Evolutionary conservation across 495 filamentous ascomycete genomes (phyloP), one percentile per base, ranked within the genome.

Genomic region (Aspergillus coremiiformis): DNA sequence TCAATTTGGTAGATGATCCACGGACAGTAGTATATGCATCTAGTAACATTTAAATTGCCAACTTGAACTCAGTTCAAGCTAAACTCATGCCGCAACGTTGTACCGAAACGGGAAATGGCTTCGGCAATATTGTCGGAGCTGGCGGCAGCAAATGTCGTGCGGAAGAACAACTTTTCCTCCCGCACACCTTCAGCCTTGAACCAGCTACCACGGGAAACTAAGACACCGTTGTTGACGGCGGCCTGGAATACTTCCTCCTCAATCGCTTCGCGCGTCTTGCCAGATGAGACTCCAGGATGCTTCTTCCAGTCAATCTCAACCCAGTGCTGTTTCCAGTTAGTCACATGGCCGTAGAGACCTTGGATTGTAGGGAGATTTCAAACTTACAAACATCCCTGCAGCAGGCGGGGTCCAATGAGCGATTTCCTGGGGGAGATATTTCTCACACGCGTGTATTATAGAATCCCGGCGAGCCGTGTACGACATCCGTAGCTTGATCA

Each of bases 301-400:
- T 82, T 81, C 23, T 69, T 73, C 69, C 82, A 84, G 61, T 93
- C 79, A 15, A 98, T 72, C 49, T 84, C 75, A 30, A 98, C 73
- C 93, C 93, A 96, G 62, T 89, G 84, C 84, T 87, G 49, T 53
- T 41, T 32, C n/a, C 10, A 39, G 3, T 15, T 17, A 35, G 32
- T n/a, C 12, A 10, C 32, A 14, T 14, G 9, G 12, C 2, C 12
- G 9, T 17, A 11, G 11, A 15, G 9, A 23, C 4, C 33, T 5
- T 1, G 12, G 22, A 9, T 19, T 41, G 20, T 27, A 51, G 7
- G 2, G 33, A 37, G 22, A 3, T 20, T 27, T 11, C 48, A 39
- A 47, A 84, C 84, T 76, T 69, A 89, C 86, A 78, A 98, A 98
- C 93, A 98, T 98, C 62, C 93, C 93, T n/a, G 93, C 91, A 30